These are phyloP conservation scores for Ophiostoma quercus DNA, from an alignment of 2,329 filamentous ascomycete genomes.

Conservation along the genomic window DNA sequence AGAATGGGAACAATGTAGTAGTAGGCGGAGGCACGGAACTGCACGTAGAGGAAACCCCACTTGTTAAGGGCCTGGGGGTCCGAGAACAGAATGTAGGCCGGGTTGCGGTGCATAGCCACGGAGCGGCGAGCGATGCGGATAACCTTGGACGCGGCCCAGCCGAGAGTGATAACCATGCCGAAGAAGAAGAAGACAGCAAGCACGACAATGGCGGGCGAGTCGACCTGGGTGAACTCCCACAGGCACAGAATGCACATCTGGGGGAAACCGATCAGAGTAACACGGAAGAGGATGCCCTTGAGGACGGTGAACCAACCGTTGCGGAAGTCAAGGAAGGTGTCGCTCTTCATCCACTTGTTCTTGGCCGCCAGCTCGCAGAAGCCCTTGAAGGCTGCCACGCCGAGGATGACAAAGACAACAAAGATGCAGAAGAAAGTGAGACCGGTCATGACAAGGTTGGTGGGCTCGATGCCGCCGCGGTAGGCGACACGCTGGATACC, in stretches of 20 bases:
- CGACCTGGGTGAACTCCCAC: slow-evolving; percentile 75
- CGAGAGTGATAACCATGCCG: slow-evolving; percentile 65
- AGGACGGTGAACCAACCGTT: slow-evolving; percentile 81
- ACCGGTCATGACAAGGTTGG: slow-evolving; percentile 81
- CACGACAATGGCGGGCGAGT: slow-evolving; percentile 73
- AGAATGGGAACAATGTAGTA: slow-evolving; percentile 78
- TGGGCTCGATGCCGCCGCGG: slow-evolving; percentile 68
- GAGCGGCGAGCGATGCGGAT: slow-evolving; percentile 75
- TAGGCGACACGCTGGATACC: slow-evolving; percentile 83
- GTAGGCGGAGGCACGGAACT: slow-evolving; percentile 82
- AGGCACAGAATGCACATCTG: slow-evolving; percentile 79
- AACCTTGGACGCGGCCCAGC: slow-evolving; percentile 77
- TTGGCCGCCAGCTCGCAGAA: slow-evolving; percentile 66
- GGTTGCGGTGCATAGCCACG: slow-evolving; percentile 81
- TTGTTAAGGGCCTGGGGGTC: slow-evolving; percentile 81
- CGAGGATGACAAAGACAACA: slow-evolving; percentile 62
- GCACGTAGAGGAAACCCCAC: slow-evolving; percentile 87
- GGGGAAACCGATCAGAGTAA: slow-evolving; percentile 77
- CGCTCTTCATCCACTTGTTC: slow-evolving; percentile 66
- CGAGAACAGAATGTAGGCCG: slow-evolving; percentile 84
- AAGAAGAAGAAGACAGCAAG: slow-evolving; percentile 76
- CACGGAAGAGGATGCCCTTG: slow-evolving; percentile 79
- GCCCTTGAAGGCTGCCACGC: slow-evolving; percentile 69
- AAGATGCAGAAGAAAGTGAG: slow-evolving; percentile 78
- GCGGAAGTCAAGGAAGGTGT: slow-evolving; percentile 72